phyloP scores from a whole-genome alignment of 106 monocot species.

The Acorus calamus region DNA sequence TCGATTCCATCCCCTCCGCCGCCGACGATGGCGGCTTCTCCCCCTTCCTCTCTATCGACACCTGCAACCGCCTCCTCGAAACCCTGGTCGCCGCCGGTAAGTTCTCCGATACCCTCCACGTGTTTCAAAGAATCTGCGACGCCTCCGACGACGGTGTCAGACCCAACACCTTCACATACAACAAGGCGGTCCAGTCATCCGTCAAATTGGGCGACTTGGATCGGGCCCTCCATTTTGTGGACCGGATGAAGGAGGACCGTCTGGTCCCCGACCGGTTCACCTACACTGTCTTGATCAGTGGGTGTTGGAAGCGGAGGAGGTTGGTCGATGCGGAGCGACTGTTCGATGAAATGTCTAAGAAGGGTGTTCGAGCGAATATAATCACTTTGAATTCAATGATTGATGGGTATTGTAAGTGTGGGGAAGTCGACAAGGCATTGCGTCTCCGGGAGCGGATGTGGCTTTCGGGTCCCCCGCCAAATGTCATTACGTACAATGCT shows the following conservation, averaged over 20 bases:
- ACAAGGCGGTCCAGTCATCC: slow-evolving; percentile 45
- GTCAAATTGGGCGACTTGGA: slow-evolving; percentile 29
- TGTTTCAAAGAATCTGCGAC: slow-evolving; percentile 18
- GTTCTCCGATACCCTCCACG: slow-evolving; percentile 19
- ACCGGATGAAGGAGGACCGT: slow-evolving; percentile 5
- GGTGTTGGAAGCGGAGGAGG: slow-evolving; percentile 37
- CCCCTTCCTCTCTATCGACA: slow-evolving; percentile 5
- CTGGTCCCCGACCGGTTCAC: slow-evolving; percentile 30
- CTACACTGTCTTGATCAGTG: slow-evolving; percentile 53
- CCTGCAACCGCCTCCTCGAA: slow-evolving; percentile 37
- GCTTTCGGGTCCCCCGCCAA: slow-evolving; percentile 17
- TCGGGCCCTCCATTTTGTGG: slow-evolving; percentile 26
- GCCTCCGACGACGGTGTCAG: slow-evolving; percentile 3
- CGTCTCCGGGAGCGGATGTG: slow-evolving; percentile 27
- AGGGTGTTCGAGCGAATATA: slow-evolving; percentile 12
- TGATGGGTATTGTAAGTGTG: slow-evolving; percentile 46
- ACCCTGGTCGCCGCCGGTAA: slow-evolving; percentile 27
- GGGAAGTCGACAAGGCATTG: slow-evolving; percentile 37
- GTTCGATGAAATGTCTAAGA: slow-evolving; percentile 48
- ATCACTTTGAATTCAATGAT: slow-evolving; percentile 77
- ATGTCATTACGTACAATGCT: slow-evolving; percentile 55
- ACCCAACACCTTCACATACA: slow-evolving; percentile 41
- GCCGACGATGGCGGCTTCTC: not conserved
- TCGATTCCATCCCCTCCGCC: slow-evolving; percentile 1
- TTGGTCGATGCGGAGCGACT: slow-evolving; percentile 18